Percentiles rank a stretch among this genome's conserved stretches.
Conservation (phyloP, 208 protist species). For the Wallacemonas collosoma region DNA sequence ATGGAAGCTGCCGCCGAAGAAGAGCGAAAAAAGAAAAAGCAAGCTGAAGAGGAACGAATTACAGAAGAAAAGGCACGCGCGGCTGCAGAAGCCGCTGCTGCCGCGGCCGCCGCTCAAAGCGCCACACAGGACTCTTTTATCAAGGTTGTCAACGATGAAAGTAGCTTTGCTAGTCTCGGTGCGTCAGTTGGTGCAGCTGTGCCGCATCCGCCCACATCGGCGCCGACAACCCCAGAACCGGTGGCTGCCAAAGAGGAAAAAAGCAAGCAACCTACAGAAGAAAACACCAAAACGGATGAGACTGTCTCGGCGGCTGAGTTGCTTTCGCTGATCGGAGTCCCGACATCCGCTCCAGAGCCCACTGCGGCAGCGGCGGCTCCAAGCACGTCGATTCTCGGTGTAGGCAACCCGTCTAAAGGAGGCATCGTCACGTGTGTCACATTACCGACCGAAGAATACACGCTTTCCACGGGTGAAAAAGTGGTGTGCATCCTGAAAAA, state of each 20-base stretch:
- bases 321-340: conserved; percentile 59
- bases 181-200: not conserved
- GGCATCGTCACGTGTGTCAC: conserved; percentile 43
- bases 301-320: conserved; percentile 53
- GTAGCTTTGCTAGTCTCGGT: conserved; percentile 39
- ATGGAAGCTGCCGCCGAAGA: conserved; percentile 45
- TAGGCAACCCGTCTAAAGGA: conserved; percentile 14
- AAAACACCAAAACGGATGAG: not conserved
- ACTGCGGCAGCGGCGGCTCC: conserved; percentile 9
- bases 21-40: conserved; percentile 29
- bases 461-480: conserved; percentile 57
- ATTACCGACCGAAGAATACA: conserved; percentile 77
- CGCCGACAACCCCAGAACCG: too few relatives aligned
- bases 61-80: conserved; percentile 27
- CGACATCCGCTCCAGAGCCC: conserved; percentile 4
- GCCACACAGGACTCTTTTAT: conserved; percentile 44
- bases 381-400: conserved; percentile 1
- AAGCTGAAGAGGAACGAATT: conserved; percentile 7
- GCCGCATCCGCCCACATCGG: too few relatives aligned
- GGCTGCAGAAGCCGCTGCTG: conserved; percentile 19
- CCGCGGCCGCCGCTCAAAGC: conserved; percentile 6
- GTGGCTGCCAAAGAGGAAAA: too few relatives aligned
- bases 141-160: conserved; percentile 63
- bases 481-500: conserved; percentile 62
- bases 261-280: too few relatives aligned